phyloP scores from a whole-genome alignment of 2,329 filamentous ascomycete species.

The Falciphora oryzae region DNA sequence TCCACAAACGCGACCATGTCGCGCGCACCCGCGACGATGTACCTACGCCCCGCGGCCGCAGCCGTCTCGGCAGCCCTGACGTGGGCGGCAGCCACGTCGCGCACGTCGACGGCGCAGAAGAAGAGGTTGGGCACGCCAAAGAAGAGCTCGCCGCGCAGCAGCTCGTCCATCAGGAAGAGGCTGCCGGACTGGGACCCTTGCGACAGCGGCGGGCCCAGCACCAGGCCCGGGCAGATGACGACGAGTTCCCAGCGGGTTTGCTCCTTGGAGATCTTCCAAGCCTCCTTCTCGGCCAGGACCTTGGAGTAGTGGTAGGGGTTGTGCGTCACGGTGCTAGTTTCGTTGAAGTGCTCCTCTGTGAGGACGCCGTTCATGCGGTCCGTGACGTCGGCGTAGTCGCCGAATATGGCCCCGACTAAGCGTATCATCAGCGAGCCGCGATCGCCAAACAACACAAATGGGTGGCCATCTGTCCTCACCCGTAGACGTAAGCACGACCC shows the following conservation, averaged over 20 bases:
- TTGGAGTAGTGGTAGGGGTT: conserved; percentile 24
- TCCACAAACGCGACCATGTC: conserved; percentile 4
- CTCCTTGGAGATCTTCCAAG: conserved; percentile 18
- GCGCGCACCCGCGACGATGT: conserved; percentile 10
- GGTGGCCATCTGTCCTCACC: background rate
- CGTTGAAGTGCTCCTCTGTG: conserved; percentile 20
- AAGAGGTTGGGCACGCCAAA: conserved; percentile 22
- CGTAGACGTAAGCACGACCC: conserved; percentile 22
- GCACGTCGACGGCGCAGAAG: conserved; percentile 19
- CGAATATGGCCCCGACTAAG: conserved; percentile 20
- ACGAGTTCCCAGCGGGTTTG: conserved; percentile 24
- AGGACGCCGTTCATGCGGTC: conserved; percentile 17
- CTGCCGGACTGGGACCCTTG: conserved; percentile 20
- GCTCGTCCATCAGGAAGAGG: conserved; percentile 21
- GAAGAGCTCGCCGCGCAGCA: conserved; percentile 20
- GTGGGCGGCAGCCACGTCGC: conserved; percentile 20
- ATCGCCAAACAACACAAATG: background rate
- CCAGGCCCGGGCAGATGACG: conserved; percentile 21
- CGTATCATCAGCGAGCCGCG: background rate
- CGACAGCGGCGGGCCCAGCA: conserved; percentile 20
- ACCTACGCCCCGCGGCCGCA: conserved; percentile 12
- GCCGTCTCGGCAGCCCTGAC: conserved; percentile 12
- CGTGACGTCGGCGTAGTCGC: conserved; percentile 21
- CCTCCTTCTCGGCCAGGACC: conserved; percentile 22
- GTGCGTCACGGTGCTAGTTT: conserved; percentile 19